These are phyloP conservation scores for Colletotrichum navitas DNA, from an alignment of 2,329 filamentous ascomycete genomes.

Conservation along the genomic window DNA sequence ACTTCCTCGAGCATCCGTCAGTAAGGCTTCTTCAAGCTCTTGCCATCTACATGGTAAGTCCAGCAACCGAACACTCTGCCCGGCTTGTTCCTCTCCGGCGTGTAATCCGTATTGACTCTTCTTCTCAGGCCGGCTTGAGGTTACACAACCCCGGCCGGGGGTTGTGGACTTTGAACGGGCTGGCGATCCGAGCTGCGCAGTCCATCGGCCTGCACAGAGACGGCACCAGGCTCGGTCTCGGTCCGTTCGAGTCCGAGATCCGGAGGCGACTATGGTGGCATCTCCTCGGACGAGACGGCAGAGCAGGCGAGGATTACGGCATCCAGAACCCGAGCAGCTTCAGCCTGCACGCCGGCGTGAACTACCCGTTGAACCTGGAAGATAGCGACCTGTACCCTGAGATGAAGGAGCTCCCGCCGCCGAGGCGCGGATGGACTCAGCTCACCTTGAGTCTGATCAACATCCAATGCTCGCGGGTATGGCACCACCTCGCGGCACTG, in stretches of 20 bases:
- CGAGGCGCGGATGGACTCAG: conserved; percentile 66
- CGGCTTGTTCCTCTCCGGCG: background rate
- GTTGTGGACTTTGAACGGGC: conserved; percentile 57
- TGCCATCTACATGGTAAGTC: conserved; percentile 53
- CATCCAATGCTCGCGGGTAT: conserved; percentile 59
- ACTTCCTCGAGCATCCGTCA: conserved; percentile 57
- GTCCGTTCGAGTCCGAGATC: conserved; percentile 64
- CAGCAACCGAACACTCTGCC: background rate
- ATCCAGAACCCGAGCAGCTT: conserved; percentile 43
- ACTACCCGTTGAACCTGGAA: conserved; percentile 68
- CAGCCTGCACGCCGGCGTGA: conserved; percentile 58
- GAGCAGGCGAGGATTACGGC: conserved; percentile 70
- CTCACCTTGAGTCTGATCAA: conserved; percentile 69
- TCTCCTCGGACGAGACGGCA: conserved; percentile 64
- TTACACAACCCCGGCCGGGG: conserved; percentile 51
- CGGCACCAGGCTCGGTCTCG: conserved; percentile 49
- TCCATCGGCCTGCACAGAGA: conserved; percentile 66
- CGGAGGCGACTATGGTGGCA: conserved; percentile 68
- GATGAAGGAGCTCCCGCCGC: conserved; percentile 61
- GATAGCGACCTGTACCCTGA: conserved; percentile 64
- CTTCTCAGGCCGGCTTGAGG: conserved; percentile 48
- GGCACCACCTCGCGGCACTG: conserved; percentile 45
- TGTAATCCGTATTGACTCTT: conserved; percentile 10
- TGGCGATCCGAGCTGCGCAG: conserved; percentile 61
- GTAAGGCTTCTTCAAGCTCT: conserved; percentile 52